Base-by-base conservation (phyloP, 2,329 filamentous ascomycete genomes). In the Aspergillus quadricinctus region DNA sequence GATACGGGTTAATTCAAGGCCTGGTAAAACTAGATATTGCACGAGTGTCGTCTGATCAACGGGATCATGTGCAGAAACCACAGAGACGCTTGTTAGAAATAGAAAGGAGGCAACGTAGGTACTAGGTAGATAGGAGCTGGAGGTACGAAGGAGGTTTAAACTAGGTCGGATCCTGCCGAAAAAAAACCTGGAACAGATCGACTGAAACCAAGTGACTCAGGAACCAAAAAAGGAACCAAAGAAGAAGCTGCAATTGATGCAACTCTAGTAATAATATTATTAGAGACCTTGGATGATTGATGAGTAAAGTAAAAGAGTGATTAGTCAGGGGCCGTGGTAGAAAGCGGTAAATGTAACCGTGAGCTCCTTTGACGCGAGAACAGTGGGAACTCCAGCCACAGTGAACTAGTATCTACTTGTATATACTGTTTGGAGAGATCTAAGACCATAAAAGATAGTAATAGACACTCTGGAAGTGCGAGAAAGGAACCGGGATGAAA, bases 301-400 rank as follows among this genome's bases (percentile, higher is more conserved):
- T 49, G 45, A 54, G 52, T 54, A 35, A 55, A 54, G 52, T 54
- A 35, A 55, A 41, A 49, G 10, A 21, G 29, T 27, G 53, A 55
- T 55, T 29, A 52, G 31, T 55, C 50, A 55, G 53, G 27, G 19
- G 10, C 37, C 2, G 10, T 35, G 31, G 7, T 17, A 29, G 40
- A 25, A 23, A 41, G 17, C 8, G 48, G 45, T 35, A 8, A 31
- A 52, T 55, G 49, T 48, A 31, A 40, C 28, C 46, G 10, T 21
- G n/a, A 21, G 40, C 40, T 21, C 4, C n/a, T n/a, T 43, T 19
- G 40, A 21, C 6, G 31, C 31, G 5, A 35, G 31, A 35, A 35
- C 11, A 6, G 31, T 35, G 4, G 10, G 37, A 17, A 4, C 40
- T 43, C 10, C 19, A 43, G n/a, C 40, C 40, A 43, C 40, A 21